Evolutionary conservation across 306 rosid genomes (phyloP).

Genomic region (Lathyrus sativus): DNA sequence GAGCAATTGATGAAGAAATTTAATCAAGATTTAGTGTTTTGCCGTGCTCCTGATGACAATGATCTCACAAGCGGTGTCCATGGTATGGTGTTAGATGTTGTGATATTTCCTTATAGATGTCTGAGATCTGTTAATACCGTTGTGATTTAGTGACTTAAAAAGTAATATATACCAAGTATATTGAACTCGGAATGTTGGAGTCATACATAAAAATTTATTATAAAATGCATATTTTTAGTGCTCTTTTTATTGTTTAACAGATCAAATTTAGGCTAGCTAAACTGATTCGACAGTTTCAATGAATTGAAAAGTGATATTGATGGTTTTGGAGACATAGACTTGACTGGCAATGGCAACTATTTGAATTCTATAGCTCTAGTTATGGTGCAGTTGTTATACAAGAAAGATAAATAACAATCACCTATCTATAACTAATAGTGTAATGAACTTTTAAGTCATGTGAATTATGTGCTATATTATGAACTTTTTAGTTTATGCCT

Average conservation of each 20-base stretch:
- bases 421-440: background rate
- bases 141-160: background rate
- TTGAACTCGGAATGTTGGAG: conserved; percentile 13
- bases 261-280: conserved; percentile 6
- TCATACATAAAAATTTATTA: background rate
- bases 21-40: conserved; percentile 83
- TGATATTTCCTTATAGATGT: conserved; percentile 3
- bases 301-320: conserved; percentile 4
- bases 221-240: conserved; percentile 3
- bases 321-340: background rate
- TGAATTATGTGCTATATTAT: background rate
- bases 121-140: conserved; percentile 2
- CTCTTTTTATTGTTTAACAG: background rate
- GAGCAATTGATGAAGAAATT: conserved; percentile 78
- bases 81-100: conserved; percentile 55
- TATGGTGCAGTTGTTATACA: background rate
- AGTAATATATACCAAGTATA: conserved; percentile 6
- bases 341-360: background rate
- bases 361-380: conserved; percentile 13
- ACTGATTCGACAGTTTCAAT: background rate
- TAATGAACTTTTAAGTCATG: background rate
- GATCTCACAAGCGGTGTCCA: conserved; percentile 61
- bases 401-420: conserved; percentile 8
- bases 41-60: conserved; percentile 77
- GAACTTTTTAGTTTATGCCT: background rate